Conservation (phyloP, 192 early-diverging fungal genomes). For the Coemansia sp. region DNA sequence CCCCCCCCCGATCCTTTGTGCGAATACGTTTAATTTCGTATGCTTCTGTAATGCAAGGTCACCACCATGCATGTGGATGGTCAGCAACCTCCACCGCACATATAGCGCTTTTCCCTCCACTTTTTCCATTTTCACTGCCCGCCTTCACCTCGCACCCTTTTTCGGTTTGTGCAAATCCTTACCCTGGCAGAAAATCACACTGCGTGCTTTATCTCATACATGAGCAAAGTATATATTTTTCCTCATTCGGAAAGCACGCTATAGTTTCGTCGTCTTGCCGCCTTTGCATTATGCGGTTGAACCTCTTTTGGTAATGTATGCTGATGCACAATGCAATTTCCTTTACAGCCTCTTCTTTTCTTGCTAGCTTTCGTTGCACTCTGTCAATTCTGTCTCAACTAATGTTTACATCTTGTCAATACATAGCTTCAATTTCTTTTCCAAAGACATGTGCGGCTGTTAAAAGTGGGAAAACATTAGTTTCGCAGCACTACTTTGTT, state of each 20-base stretch:
- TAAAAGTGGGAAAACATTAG: not conserved
- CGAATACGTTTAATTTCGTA: not conserved
- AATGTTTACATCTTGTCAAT: not conserved
- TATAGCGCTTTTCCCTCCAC: not conserved
- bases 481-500: not conserved
- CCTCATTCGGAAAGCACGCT: not conserved
- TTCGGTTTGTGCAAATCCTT: constrained; percentile 4
- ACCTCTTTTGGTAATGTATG: not conserved
- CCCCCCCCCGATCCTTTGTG: not conserved
- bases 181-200: constrained; percentile 6
- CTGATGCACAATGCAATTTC: constrained; percentile 4
- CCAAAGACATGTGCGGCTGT: not conserved
- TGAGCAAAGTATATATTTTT: constrained; percentile 3
- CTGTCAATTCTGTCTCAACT: not conserved
- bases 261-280: not conserved
- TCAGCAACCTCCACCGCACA: constrained; percentile 2
- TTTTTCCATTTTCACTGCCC: not conserved
- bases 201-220: not conserved
- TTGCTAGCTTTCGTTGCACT: not conserved
- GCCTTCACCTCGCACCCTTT: not conserved
- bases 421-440: not conserved
- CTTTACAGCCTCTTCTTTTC: not conserved
- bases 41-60: constrained; percentile 10
- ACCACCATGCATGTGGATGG: constrained; percentile 8
- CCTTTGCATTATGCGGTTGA: not conserved